Evolutionary conservation across 257 asterid genomes (phyloP).

Genomic region (Solanum virginianum): DNA sequence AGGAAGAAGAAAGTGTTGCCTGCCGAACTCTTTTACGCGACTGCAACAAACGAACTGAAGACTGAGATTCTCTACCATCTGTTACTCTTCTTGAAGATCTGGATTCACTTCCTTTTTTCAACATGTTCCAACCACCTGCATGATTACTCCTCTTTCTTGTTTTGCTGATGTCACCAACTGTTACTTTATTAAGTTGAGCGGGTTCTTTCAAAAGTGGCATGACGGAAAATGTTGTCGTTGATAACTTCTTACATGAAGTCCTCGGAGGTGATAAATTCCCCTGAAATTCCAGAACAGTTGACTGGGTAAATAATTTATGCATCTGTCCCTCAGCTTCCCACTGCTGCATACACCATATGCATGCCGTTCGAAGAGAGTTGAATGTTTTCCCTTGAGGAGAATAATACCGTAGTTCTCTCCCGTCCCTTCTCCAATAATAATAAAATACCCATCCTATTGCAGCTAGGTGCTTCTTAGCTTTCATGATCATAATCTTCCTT

Average conservation of each 20-base stretch:
- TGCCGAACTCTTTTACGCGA: conserved; percentile 42
- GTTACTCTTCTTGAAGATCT: conserved; percentile 4
- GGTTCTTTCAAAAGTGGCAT: conserved; percentile 10
- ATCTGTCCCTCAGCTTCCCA: background rate
- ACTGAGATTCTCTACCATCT: conserved; percentile 15
- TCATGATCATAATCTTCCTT: background rate
- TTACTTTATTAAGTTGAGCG: conserved; percentile 11
- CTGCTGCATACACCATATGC: conserved; percentile 18
- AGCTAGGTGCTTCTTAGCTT: conserved; percentile 47
- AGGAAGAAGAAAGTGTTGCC: conserved; percentile 22
- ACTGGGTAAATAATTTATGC: conserved; percentile 3
- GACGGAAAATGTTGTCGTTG: background rate
- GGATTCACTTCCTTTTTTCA: conserved; percentile 20
- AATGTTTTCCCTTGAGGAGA: conserved; percentile 30
- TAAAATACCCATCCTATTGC: conserved; percentile 36
- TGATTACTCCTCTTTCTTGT: conserved; percentile 17
- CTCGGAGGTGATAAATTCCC: background rate
- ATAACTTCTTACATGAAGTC: conserved; percentile 4
- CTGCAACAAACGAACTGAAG: conserved; percentile 20
- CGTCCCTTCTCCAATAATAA: background rate
- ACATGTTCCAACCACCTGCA: conserved; percentile 8
- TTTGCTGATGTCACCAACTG: conserved; percentile 1
- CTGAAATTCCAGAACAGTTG: background rate
- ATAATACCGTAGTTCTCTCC: conserved; percentile 24
- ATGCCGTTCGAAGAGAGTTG: conserved; percentile 29